Conservation (phyloP, 2,329 filamentous ascomycete species). For the Ascochyta fabae region DNA sequence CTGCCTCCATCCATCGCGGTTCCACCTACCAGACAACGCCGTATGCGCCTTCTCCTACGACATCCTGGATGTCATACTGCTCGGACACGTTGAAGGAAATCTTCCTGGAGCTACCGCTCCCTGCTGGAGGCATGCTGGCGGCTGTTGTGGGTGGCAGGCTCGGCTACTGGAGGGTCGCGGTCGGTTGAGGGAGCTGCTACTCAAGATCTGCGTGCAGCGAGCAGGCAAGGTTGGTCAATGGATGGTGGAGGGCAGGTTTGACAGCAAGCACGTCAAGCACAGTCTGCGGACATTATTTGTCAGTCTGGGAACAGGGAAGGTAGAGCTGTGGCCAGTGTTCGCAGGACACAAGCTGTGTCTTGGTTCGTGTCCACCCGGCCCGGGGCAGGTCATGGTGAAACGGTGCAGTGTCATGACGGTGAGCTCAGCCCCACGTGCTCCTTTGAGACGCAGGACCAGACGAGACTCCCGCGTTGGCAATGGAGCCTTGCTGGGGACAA, state of each 20-base stretch:
- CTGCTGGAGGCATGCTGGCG: slow-evolving; percentile 47
- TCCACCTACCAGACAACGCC: slow-evolving; percentile 90
- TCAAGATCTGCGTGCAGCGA: slow-evolving; percentile 21
- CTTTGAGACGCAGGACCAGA: slow-evolving; percentile 23
- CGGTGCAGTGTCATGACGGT: slow-evolving; percentile 30
- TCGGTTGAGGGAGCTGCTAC: slow-evolving; percentile 22
- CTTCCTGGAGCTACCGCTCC: slow-evolving; percentile 72
- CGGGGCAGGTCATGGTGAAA: slow-evolving; percentile 34
- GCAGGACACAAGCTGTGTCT: slow-evolving; percentile 26
- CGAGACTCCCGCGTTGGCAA: slow-evolving; percentile 14
- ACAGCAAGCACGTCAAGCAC: slow-evolving; percentile 8
- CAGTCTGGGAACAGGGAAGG: slow-evolving; percentile 23
- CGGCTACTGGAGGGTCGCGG: slow-evolving; percentile 23
- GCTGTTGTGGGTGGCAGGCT: slow-evolving; percentile 26
- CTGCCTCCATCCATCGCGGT: neutral
- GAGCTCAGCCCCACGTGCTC: slow-evolving; percentile 35
- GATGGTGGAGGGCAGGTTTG: slow-evolving; percentile 3
- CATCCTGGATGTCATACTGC: slow-evolving; percentile 99
- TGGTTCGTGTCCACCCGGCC: slow-evolving; percentile 23
- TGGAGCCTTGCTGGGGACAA: slow-evolving; percentile 11
- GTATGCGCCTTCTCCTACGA: slow-evolving; percentile 97
- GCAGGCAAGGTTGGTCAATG: slow-evolving; percentile 2
- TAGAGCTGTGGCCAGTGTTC: slow-evolving; percentile 23
- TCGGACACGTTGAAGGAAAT: slow-evolving; percentile 99
- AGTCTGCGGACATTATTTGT: slow-evolving; percentile 29